phyloP scores from a whole-genome alignment of 208 protist species.

The Balamuthia mandrillaris region DNA sequence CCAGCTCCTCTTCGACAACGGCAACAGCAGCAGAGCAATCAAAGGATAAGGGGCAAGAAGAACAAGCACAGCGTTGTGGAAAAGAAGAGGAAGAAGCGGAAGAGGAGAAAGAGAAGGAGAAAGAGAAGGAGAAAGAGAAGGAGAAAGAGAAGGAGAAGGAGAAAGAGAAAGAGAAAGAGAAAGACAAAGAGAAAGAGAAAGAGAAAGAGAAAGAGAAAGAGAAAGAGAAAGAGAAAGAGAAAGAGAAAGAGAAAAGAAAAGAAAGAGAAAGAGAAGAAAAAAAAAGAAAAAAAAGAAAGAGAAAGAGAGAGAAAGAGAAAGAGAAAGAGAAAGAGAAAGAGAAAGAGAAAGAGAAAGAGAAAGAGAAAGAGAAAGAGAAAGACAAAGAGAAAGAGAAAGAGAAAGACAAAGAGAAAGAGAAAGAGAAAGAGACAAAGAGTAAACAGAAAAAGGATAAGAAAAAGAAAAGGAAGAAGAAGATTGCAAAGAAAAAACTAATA shows the following conservation, averaged over 20 bases:
- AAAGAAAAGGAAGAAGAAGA: too few species aligned
- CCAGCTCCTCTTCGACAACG: too few species aligned
- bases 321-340: not conserved
- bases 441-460: too few species aligned
- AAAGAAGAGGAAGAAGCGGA: too few species aligned
- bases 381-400: not conserved
- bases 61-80: too few species aligned
- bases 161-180: not conserved
- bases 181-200: not conserved
- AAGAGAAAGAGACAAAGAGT: not conserved
- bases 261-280: not conserved
- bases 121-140: not conserved
- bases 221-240: not conserved
- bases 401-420: not conserved
- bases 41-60: too few species aligned
- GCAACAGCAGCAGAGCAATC: too few species aligned
- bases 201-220: not conserved
- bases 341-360: not conserved
- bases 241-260: not conserved
- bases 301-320: not conserved
- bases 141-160: not conserved
- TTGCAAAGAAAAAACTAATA: not conserved
- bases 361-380: not conserved
- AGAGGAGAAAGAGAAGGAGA: not conserved
- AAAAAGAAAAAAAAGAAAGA: not conserved